phyloP scores from a whole-genome alignment of 176 grass and related monocot genomes.

The Raddia distichophylla region DNA sequence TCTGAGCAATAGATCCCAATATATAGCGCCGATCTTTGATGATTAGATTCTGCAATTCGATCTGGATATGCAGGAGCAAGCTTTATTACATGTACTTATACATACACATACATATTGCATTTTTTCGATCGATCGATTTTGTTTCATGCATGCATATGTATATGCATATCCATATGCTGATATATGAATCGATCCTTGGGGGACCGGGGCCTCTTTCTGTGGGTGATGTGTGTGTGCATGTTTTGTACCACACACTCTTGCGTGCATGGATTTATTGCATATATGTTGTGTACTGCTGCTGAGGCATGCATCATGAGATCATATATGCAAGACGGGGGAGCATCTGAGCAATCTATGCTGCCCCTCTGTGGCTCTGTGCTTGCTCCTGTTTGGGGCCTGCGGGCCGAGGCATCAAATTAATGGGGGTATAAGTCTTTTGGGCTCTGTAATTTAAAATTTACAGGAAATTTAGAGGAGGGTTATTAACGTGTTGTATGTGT shows the following conservation, averaged over 20 bases:
- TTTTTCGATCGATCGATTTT: no score
- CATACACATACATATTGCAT: no score
- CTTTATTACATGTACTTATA: no score
- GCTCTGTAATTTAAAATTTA: background rate
- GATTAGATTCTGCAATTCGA: no score
- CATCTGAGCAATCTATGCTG: slow-evolving; percentile 18
- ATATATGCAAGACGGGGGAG: background rate
- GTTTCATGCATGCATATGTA: no score
- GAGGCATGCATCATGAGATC: background rate
- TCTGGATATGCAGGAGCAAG: no score
- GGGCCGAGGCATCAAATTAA: background rate
- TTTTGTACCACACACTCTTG: slow-evolving; percentile 24
- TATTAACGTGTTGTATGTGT: background rate
- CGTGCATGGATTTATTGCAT: slow-evolving; percentile 36
- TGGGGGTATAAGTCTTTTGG: background rate
- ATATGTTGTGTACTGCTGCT: background rate
- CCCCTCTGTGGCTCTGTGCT: background rate
- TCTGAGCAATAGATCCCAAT: no score
- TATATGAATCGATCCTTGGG: no score
- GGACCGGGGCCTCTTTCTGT: slow-evolving; percentile 5
- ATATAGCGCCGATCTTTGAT: no score
- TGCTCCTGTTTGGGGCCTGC: background rate
- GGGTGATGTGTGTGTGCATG: background rate
- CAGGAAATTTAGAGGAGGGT: background rate
- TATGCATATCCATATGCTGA: no score